Evolutionary conservation across 2,329 filamentous ascomycete species (phyloP), one percentile per base, ranked within the genome.

Genomic region (Ophiosphaerella narmari): DNA sequence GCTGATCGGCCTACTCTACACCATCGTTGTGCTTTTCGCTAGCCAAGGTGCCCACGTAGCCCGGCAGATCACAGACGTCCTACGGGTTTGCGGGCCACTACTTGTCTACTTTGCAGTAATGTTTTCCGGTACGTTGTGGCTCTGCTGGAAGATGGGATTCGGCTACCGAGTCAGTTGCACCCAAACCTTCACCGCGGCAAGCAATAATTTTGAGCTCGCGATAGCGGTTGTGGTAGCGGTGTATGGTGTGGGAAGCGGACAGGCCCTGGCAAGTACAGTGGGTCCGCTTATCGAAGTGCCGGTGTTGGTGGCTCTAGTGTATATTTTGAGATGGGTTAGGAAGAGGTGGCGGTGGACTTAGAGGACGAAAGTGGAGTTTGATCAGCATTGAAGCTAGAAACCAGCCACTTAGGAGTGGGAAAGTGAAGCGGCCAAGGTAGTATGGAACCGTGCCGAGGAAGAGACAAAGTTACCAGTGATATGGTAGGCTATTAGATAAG

Each of bases 161-260:
- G 85, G 84, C 0, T 95, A 95, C 67, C 80, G 80, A 32, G 70
- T 91, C 1, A 81, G 82, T 1, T 80, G 82, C 9, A 93, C 90
- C 2, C 90, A 95, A 74, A 91, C 89, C 66, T 94, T 96, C 63
- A 95, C 90, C 0, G 92, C 90, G 0, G 91, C 90, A 0, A 96
- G 91, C 70, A 96, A 96, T 67, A 96, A 96, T 68, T 96, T 96
- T 65, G 91, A 96, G 76, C 77, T 96, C 21, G 90, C 91, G 0
- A 96, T 96, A 73, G 91, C 91, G 0, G 91, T 96, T 0, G 89
- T 89, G 0, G 86, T 96, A 3, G 88, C 91, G 0, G 87, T 87
- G 0, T 96, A 88, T 73, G 91, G 91, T 0, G 81, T 87, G 0
- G 77, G 88, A 35, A 93, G 89, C 62, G 85, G 91, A 42, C 86